Base-by-base conservation (phyloP, 768 basidiomycete genomes). In the Kwoniella sp. region DNA sequence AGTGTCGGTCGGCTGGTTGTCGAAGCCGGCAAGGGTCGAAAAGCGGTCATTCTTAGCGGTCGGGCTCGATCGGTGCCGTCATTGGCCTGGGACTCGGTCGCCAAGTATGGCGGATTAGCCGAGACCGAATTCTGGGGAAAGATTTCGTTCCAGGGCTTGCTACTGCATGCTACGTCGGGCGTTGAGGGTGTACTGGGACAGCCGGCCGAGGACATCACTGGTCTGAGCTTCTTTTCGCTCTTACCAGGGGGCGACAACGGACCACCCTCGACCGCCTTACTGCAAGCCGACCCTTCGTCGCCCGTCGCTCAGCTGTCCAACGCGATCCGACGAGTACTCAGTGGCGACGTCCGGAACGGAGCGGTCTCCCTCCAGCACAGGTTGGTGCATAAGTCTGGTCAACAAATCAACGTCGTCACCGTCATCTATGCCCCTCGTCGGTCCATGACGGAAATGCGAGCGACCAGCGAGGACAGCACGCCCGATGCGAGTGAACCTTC, bases 1-100 rank as follows among this genome's bases (percentile, higher is more conserved):
- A 86, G 84, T 43, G 79, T 85, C n/a, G 93, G 93, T 1, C 79
- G 88, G 26, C 79, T 98, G 33, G 86, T 92, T 64, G 81, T 88
- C 50, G 93, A 99, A 76, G 85, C 89, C 0, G 89, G 90, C 1
- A 96, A 96, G 68, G 90, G 90, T 0, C 78, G 90, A 31, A 95
- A 98, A 75, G 89, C 90, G 1, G 89, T 99, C 66, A 83, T 99
- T 29, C 79, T 99, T n/a, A 83, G 82, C 50, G 92, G 86, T 0
- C 79, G 93, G 8, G 81, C 84, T 26, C 76, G 85, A 38, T 79
- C 79, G 63, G 84, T 88, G 79, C 82, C 83, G 7, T 68, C 60
- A 1, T 71, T 89, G 20, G 72, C 68, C 3, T 90, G 88, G 88
- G 77, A 75, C 3, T 76, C 78, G 31, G 73, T 90, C 25, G 71